phyloP scores from a whole-genome alignment of 106 monocot genomes.

The Phalaenopsis equestris region DNA sequence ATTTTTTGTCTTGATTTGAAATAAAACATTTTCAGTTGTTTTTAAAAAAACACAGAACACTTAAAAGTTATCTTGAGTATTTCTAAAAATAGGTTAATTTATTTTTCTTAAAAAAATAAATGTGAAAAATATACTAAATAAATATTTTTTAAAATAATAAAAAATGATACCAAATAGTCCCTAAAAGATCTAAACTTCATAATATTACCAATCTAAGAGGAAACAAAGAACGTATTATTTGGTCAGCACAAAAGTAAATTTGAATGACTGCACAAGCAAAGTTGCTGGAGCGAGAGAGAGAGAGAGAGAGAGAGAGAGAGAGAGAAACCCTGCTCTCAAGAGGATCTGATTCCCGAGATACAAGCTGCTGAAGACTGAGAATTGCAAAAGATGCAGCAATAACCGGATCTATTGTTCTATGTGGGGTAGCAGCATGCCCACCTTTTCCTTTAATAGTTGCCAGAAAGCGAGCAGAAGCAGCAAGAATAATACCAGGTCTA shows the following conservation, averaged over 20 bases:
- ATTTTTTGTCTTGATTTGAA: no score
- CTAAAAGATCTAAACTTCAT: neutral
- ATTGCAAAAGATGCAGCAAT: conserved; percentile 27
- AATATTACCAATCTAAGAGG: neutral
- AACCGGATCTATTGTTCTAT: conserved; percentile 28
- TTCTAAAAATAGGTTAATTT: no score
- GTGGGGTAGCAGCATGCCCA: conserved; percentile 37
- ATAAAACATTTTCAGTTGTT: no score
- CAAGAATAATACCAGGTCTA: conserved; percentile 43
- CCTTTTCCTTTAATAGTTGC: conserved; percentile 40
- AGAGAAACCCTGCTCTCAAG: conserved; percentile 34
- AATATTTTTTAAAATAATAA: no score
- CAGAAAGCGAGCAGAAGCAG: conserved; percentile 35
- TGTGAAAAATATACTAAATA: no score
- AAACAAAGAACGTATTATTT: no score
- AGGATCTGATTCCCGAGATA: conserved; percentile 41
- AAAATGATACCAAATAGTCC: no score
- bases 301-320: conserved; percentile 4
- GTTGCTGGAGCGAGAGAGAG: neutral
- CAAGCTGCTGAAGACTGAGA: conserved; percentile 33
- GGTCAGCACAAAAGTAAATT: neutral
- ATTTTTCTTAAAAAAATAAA: no score
- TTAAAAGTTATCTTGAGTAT: no score
- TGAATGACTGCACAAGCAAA: neutral
- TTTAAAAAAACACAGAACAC: no score